These are phyloP conservation scores for Leccinum uliginosum DNA, from an alignment of 768 basidiomycete genomes.

Conservation along the genomic window DNA sequence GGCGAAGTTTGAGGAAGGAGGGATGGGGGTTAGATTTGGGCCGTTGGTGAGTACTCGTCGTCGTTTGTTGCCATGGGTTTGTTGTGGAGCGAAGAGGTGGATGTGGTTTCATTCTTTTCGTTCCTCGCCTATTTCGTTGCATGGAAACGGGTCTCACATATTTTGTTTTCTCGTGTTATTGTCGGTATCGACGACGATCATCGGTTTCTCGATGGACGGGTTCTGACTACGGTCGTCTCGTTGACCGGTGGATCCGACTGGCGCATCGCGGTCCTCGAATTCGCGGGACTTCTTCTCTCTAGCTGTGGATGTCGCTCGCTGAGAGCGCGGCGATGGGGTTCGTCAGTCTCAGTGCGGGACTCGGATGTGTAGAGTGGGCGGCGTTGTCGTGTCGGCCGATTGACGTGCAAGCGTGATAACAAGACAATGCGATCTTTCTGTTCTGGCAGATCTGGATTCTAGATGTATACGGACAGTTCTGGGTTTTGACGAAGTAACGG, in stretches of 20 bases:
- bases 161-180: neutral
- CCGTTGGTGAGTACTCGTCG: constrained; percentile 2
- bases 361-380: neutral
- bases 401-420: neutral
- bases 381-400: neutral
- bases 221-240: constrained; percentile 11
- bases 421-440: neutral
- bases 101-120: neutral
- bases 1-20: neutral
- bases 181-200: neutral
- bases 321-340: neutral
- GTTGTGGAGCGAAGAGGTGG: too few relatives aligned
- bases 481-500: too few relatives aligned
- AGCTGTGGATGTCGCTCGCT: constrained; percentile 1
- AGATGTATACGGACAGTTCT: too few relatives aligned
- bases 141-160: neutral
- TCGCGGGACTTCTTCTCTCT: too few relatives aligned
- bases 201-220: constrained; percentile 53
- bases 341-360: neutral
- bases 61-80: neutral
- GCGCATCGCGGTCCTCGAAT: too few relatives aligned
- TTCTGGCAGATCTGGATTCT: too few relatives aligned
- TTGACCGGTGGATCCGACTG: too few relatives aligned
- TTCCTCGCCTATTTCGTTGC: neutral
- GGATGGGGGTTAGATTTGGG: neutral